Evolutionary conservation across 305 asterid species (phyloP), one percentile per base, ranked within the genome.

Genomic region (Andrographis paniculata): DNA sequence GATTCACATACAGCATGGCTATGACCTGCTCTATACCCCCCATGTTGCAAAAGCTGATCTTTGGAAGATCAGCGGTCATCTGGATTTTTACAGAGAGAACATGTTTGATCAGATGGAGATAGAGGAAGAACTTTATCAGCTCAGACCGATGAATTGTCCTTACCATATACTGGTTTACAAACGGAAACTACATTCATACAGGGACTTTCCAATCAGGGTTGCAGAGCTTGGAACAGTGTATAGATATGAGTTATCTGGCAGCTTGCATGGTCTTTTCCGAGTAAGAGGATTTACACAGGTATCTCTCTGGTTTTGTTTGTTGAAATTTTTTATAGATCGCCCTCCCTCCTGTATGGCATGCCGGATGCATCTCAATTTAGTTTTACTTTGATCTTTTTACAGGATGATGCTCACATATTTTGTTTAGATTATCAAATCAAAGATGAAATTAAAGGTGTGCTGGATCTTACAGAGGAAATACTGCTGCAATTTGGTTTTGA

Each of bases 211-310:
- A 0, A 70, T 85, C 68, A 78, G 97, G 73, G 81, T 89, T 66
- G 98, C 95, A 13, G 97, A 89, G 72, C 93, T 89, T 48, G 97
- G 97, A 55, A 89, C 97, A 20, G 97, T 89, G 50, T 89, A 89
- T 49, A 76, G 95, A 71, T 89, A 89, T 37, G 97, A 89, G 63
- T 74, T 89, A 63, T 89, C 97, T 38, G 97, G 97, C 54, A 82
- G 94, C 66, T 75, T 89, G 61, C 97, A 89, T 74, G 97, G 97
- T 53, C 76, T 89, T 48, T 89, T 89, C 65, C 94, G 95, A 35
- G 97, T 89, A 46, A 60, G 97, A 74, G 97, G 97, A 53, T 89
- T 89, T 61, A 89, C 95, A 45, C 97, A 89, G 97, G 95, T 83
- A 60, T 27, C 36, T 42, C 6, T 22, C 46, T 51, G 35, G 43